These are phyloP conservation scores for Hapsidospora chrysogenum DNA, from an alignment of 495 filamentous ascomycete genomes.

Conservation along the genomic window DNA sequence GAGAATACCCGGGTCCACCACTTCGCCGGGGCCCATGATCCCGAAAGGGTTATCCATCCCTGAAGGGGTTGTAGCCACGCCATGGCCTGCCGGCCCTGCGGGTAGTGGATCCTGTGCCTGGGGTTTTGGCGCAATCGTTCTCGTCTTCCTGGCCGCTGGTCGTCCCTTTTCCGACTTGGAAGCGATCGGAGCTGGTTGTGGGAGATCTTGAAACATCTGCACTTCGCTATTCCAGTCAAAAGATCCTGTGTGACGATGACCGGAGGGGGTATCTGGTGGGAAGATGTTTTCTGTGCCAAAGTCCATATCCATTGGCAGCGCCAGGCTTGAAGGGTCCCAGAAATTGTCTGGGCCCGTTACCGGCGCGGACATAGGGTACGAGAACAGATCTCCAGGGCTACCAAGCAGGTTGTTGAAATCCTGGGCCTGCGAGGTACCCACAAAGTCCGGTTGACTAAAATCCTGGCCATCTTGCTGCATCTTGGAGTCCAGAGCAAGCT, in stretches of 20 bases:
- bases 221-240: conserved; percentile 32
- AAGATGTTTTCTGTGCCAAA: conserved; percentile 23
- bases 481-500: too few relatives aligned
- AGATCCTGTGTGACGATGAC: conserved; percentile 21
- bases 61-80: too few relatives aligned
- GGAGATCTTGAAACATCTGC: conserved; percentile 17
- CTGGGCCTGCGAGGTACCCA: conserved; percentile 19
- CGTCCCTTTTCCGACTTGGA: conserved; percentile 11
- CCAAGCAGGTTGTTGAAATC: conserved; percentile 20
- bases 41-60: conserved; percentile 24
- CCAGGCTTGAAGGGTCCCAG: conserved; percentile 49
- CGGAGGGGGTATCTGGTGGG: conserved; percentile 12
- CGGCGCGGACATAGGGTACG: conserved; percentile 53
- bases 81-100: too few relatives aligned
- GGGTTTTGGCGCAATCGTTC: conserved; percentile 22
- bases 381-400: conserved; percentile 34
- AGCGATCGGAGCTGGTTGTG: conserved; percentile 8
- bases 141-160: conserved; percentile 10
- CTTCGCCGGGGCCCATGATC: conserved; percentile 16
- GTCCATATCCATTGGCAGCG: conserved; percentile 39
- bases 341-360: conserved; percentile 52
- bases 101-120: conserved; percentile 16
- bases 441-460: conserved; percentile 25
- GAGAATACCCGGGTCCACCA: conserved; percentile 27
- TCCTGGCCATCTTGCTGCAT: conserved; percentile 20